Evolutionary conservation across 352 stramenopile genomes (phyloP), one percentile per base, ranked within the genome.

Genomic region (Blastocystis sp.): DNA sequence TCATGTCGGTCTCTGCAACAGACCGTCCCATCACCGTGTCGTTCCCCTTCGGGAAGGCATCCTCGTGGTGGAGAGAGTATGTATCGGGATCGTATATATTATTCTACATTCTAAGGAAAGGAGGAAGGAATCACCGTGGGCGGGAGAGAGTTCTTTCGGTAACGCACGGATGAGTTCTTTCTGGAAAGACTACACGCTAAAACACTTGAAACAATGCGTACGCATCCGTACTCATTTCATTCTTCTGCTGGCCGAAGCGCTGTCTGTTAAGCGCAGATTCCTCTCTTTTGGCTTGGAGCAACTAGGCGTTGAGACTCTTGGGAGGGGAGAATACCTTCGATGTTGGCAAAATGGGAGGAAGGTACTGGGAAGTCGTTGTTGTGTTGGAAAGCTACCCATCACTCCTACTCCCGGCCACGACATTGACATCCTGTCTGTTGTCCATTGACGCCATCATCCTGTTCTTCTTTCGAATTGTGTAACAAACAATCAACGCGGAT

Each of bases 341-440:
- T 19, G 68, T 77, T 59, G 68, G 68, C 9, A 77, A 2, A 77
- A 77, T 77, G 10, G 68, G 24, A 34, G 68, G 68, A 21, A 77
- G 68, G 38, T 61, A 77, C 19, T 77, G 28, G 9, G 68, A 77
- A 34, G 68, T 24, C 0, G 24, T 21, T 34, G 68, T 59, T 11
- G 43, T 28, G 14, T 57, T 61, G 3, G 48, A 10, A 34, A 77
- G 40, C 28, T 42, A 19, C 0, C 1, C 10, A 0, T 38, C 28
- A 34, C 6, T 28, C 21, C 68, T 60, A 77, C 6, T 62, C 24
- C 38, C 10, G 9, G 60, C 4, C 68, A 59, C 0, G 6, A 57
- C 48, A 57, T 57, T 7, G 6, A 57, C 48, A 57, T 57, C 48
- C 48, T 57, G 48, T 57, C 14, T 57, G 48, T 57, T 57, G 6